Base-by-base conservation (phyloP, 2,329 filamentous ascomycete species). In the Neophaeococcomyces mojaviensis region DNA sequence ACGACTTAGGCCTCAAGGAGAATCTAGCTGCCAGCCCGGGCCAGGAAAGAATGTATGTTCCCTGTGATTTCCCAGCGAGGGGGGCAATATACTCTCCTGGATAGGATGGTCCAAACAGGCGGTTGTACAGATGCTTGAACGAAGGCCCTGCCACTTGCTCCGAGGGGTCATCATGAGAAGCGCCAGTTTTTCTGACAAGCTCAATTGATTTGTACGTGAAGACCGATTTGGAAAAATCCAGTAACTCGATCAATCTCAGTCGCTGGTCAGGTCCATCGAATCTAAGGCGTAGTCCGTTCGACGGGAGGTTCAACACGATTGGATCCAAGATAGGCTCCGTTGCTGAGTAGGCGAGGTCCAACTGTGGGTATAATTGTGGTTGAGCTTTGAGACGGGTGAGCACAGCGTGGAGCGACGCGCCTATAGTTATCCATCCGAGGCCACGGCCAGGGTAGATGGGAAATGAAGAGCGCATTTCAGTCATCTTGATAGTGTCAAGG, bases 251-350 rank as follows among this genome's bases (percentile, higher is more conserved):
- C 50, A 98, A 70, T 2, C 92, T 85, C 34, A 98, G 71, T 30
- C 90, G 81, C 66, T 98, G 92, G 59, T 97, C 89, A 3, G 86
- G 82, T 0, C 89, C 92, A 61, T 98, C 92, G 61, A 98, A 98
- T 34, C 87, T 87, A 44, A 98, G 70, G 10, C 90, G 84, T 24
- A 98, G 66, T 22, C 92, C 92, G 66, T 97, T 98, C 3, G 79
- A 76, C 1, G 89, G 86, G 3, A 98, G 77, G 15, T 74, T 75
- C 46, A 97, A 67, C 35, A 86, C 71, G 15, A 96, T 77, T 0
- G 88, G 86, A 22, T 86, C 78, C 26, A 73, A 74, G 28, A 96
- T 75, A 3, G 92, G 90, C 10, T 80, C 70, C 13, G 78, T 70
- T n/a, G 81, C 75, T 22, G 88, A 88, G 67, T 92, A 94, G 36